Evolutionary conservation across 345 rosid species (phyloP).

Genomic region (Cochlearia excelsa): DNA sequence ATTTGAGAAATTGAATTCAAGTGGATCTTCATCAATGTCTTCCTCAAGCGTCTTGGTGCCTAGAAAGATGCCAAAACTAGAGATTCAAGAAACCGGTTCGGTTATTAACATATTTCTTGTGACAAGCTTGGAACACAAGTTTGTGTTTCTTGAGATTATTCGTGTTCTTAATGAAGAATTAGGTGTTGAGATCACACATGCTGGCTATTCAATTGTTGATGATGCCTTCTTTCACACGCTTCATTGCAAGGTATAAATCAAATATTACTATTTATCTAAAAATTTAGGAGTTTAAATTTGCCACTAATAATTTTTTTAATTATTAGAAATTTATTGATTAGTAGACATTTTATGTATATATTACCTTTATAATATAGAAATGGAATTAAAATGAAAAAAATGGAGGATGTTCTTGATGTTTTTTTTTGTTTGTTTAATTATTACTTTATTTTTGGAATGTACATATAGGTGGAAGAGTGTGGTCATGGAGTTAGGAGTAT

Average conservation of each 20-base stretch:
- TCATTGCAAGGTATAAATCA: constrained; percentile 35
- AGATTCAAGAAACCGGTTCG: constrained; percentile 35
- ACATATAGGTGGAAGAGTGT: constrained; percentile 31
- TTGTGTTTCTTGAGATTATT: constrained; percentile 23
- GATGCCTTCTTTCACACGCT: constrained; percentile 35
- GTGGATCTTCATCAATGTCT: constrained; percentile 24
- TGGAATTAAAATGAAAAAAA: constrained; percentile 7
- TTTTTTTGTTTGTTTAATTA: not conserved
- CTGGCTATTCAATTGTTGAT: constrained; percentile 35
- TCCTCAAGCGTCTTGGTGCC: constrained; percentile 2
- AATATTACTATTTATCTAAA: not conserved
- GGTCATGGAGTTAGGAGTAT: constrained; percentile 21
- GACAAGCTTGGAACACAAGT: constrained; percentile 36
- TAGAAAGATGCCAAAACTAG: constrained; percentile 26
- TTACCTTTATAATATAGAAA: not conserved
- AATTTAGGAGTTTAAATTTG: no score
- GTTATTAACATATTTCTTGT: constrained; percentile 28
- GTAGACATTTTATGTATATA: not conserved
- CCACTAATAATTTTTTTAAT: no score
- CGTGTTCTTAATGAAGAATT: constrained; percentile 32
- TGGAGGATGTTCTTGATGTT: not conserved
- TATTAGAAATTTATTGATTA: not conserved
- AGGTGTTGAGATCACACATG: constrained; percentile 30
- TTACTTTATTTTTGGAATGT: not conserved
- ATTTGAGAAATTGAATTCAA: constrained; percentile 16